phyloP scores from a whole-genome alignment of 805 yeast genomes.

The Blastobotrys attinorum region DNA sequence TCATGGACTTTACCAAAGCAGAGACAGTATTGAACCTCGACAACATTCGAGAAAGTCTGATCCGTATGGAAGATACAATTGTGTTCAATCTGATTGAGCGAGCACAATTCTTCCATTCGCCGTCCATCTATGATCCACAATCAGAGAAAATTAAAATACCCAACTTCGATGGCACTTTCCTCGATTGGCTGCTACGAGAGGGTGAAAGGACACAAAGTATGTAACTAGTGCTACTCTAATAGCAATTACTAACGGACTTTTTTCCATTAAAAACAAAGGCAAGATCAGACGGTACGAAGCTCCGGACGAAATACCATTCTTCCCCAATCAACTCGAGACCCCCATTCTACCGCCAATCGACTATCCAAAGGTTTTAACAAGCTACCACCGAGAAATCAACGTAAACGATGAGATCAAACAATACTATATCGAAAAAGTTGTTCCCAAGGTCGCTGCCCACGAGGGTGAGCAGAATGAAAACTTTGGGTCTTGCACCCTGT shows the following conservation, averaged over 20 bases:
- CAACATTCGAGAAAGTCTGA: constrained; percentile 77
- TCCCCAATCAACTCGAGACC: constrained; percentile 53
- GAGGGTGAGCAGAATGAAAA: constrained; percentile 75
- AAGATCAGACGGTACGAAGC: constrained; percentile 77
- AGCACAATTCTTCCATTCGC: constrained; percentile 74
- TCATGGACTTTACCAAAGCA: constrained; percentile 86
- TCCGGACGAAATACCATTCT: constrained; percentile 90
- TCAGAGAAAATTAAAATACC: constrained; percentile 49
- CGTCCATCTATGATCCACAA: constrained; percentile 59
- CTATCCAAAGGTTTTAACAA: constrained; percentile 73
- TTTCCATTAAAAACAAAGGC: too few species aligned
- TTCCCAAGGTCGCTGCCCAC: constrained; percentile 59
- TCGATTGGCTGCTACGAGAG: constrained; percentile 78
- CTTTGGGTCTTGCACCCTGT: constrained; percentile 74
- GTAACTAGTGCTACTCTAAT: not conserved
- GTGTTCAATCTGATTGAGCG: constrained; percentile 89
- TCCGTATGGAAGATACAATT: constrained; percentile 94
- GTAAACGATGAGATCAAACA: constrained; percentile 62
- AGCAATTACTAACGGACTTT: too few species aligned
- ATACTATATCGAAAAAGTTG: constrained; percentile 64
- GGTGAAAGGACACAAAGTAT: constrained; percentile 56
- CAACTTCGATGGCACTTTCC: constrained; percentile 66
- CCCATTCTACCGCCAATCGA: constrained; percentile 74
- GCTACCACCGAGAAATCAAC: constrained; percentile 64
- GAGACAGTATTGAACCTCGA: constrained; percentile 69